Evolutionary conservation across 331 rosid species (phyloP).

Genomic region (Acacia concinna): DNA sequence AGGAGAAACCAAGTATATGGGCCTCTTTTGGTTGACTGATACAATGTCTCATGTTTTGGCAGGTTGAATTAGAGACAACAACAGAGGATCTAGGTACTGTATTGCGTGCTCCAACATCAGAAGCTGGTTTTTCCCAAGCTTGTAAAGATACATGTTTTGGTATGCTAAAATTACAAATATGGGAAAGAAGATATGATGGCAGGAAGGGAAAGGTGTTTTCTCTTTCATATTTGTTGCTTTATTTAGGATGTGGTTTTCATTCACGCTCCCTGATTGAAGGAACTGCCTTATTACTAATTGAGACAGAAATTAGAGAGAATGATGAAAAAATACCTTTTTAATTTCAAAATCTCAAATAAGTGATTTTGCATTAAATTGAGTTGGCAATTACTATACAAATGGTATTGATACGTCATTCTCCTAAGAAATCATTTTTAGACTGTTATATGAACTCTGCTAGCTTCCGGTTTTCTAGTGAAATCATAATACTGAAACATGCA

Average conservation of each 20-base stretch:
- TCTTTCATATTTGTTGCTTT: neutral
- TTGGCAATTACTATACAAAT: no score
- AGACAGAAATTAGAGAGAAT: no score
- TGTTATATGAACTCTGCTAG: neutral
- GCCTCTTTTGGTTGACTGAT: constrained; percentile 8
- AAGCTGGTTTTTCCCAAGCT: constrained; percentile 77
- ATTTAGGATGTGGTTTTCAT: neutral
- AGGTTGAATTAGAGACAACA: constrained; percentile 84
- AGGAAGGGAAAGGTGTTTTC: constrained; percentile 66
- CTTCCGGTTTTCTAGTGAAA: neutral
- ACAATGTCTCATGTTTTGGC: constrained; percentile 28
- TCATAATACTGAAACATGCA: neutral
- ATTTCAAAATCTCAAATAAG: no score
- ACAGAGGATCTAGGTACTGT: constrained; percentile 72
- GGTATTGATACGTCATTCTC: no score
- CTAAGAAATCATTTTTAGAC: neutral
- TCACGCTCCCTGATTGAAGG: neutral
- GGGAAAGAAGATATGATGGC: constrained; percentile 87
- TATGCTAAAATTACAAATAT: constrained; percentile 55
- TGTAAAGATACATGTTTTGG: constrained; percentile 88
- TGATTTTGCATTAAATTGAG: no score
- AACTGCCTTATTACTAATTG: neutral
- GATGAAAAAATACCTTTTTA: no score
- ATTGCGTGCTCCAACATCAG: constrained; percentile 85
- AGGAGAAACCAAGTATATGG: constrained; percentile 17